phyloP scores from a whole-genome alignment of 495 filamentous ascomycete genomes.

The Trichoderma reesei region DNA sequence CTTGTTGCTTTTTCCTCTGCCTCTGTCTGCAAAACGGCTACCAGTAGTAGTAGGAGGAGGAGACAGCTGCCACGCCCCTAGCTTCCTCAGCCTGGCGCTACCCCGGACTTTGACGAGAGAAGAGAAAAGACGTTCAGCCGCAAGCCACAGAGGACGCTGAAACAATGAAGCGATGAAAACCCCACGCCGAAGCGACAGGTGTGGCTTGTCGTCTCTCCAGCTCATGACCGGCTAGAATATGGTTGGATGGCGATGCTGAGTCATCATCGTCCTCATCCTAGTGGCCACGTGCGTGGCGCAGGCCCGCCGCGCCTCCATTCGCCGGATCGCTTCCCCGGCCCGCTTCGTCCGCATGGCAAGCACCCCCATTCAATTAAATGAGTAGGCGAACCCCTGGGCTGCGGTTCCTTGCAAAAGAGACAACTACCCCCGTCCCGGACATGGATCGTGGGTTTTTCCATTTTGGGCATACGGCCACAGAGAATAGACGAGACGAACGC shows the following conservation, averaged over 20 bases:
- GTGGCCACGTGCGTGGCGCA: background rate
- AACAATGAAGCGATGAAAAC: background rate
- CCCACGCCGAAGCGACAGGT: background rate
- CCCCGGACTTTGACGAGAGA: background rate
- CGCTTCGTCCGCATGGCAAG: too few species aligned
- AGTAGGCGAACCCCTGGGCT: too few species aligned
- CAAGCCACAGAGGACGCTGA: background rate
- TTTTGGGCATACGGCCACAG: background rate
- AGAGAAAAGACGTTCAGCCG: too few species aligned
- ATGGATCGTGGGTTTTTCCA: slow-evolving; percentile 2
- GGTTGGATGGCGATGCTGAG: too few species aligned
- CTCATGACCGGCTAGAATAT: background rate
- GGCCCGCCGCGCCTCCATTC: background rate
- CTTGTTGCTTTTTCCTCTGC: background rate
- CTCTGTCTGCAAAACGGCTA: background rate
- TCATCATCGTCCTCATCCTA: too few species aligned
- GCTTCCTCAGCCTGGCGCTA: background rate
- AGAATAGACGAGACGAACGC: background rate
- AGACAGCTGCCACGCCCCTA: background rate
- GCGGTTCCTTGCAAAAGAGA: background rate
- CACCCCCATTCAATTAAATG: too few species aligned
- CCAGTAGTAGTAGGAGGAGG: background rate
- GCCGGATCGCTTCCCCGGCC: slow-evolving; percentile 4
- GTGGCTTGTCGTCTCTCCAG: background rate
- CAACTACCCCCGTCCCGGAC: background rate